Evolutionary conservation across 176 grass and related monocot genomes (phyloP), one percentile per base, ranked within the genome.

Genomic region (Aegilops sharonensis): DNA sequence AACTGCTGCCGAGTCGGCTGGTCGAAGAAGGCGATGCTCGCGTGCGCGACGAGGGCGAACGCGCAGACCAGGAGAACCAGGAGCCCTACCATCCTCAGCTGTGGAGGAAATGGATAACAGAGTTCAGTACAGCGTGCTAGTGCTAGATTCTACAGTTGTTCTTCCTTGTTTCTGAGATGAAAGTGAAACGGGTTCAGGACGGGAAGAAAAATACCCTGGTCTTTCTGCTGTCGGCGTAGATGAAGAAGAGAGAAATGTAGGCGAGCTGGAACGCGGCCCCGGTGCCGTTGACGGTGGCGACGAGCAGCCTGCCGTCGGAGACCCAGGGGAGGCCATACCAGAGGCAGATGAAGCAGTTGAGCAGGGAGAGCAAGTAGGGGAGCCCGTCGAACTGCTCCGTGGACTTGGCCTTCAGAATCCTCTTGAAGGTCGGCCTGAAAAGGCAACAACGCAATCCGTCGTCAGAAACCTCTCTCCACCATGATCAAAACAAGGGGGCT

Each of bases 261-360:
- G 47, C 91, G 37, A 91, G 81, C 72, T 97, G 91, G 74, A 97
- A 92, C 0, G 79, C 76, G 0, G 92, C 92, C 8, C 95, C 95
- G 30, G 82, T 84, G 87, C 89, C 88, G 72, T 97, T 97, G 92
- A 95, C 92, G 11, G 95, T 97, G 42, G 88, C 86, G 31, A 97
- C 92, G 52, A 97, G 82, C 35, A 90, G 17, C 72, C 90, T 85
- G 30, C 86, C 90, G 13, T 85, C 72, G 4, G 92, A 86, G 77
- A 97, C 85, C 50, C 80, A 93, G 0, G 95, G 95, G 40, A 97
- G 89, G 4, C 95, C 92, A n/a, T 97, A 97, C 95, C 95, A 97
- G 48, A 94, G 48, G 85, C 91, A 97, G 85, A 95, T 89, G 71
- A 89, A 79, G 92, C 95, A 97, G 83, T 97, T 95, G 81, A 95